These are phyloP conservation scores for Pyrrhoderma noxium DNA, from an alignment of 1,284 basidiomycete species.

Conservation along the genomic window DNA sequence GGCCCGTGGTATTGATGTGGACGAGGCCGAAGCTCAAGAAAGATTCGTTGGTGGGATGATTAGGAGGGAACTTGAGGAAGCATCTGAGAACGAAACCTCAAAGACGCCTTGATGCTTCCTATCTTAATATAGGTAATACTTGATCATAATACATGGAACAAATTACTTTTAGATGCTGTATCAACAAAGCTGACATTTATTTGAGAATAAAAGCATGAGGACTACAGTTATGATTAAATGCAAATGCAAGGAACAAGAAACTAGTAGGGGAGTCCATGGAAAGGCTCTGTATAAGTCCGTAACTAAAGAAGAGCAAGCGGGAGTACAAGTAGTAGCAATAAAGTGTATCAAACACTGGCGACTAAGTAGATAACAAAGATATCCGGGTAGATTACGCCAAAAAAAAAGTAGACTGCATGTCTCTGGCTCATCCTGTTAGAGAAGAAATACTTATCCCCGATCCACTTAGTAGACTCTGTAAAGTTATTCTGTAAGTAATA, in stretches of 20 bases:
- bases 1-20: slow-evolving; percentile 34
- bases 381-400: not conserved
- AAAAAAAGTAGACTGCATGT: not conserved
- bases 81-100: slow-evolving; percentile 16
- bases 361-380: slow-evolving; percentile 1
- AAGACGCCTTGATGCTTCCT: not conserved
- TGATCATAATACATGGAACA: too few relatives aligned
- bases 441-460: slow-evolving; percentile 13
- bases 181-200: too few relatives aligned
- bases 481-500: not conserved
- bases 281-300: not conserved
- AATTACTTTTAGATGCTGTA: too few relatives aligned
- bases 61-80: slow-evolving; percentile 22
- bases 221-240: not conserved
- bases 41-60: slow-evolving; percentile 23
- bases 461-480: slow-evolving; percentile 12
- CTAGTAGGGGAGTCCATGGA: not conserved
- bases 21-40: slow-evolving; percentile 33
- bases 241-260: not conserved
- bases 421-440: slow-evolving; percentile 6
- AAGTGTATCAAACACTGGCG: not conserved
- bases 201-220: too few relatives aligned
- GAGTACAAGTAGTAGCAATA: not conserved
- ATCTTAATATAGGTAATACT: too few relatives aligned
- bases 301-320: not conserved